phyloP scores from a whole-genome alignment of 495 filamentous ascomycete genomes.

The Aspergillus cristatus region DNA sequence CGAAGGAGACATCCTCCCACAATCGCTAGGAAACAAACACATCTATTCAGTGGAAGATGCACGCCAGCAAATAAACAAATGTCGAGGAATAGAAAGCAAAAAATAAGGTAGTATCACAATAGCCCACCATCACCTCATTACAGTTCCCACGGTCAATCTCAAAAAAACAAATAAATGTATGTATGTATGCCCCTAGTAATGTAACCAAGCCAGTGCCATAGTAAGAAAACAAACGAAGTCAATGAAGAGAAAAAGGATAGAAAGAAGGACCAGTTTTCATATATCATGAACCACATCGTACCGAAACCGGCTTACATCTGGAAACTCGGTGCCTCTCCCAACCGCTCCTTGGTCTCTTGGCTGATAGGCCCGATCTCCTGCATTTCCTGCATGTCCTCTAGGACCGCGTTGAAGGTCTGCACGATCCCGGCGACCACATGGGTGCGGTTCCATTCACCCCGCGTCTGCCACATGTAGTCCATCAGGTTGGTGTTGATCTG shows the following conservation, averaged over 20 bases:
- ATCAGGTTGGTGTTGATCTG: constrained; percentile 86
- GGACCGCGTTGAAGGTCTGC: constrained; percentile 68
- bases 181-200: constrained; percentile 3
- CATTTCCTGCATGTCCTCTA: constrained; percentile 66
- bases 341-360: constrained; percentile 28
- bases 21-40: no score
- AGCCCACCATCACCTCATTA: no score
- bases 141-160: no score
- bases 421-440: constrained; percentile 52
- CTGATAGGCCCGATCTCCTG: constrained; percentile 45
- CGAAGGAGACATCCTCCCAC: no score
- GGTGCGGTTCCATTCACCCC: constrained; percentile 73
- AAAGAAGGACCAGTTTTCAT: no score
- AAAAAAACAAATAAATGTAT: background rate
- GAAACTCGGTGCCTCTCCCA: constrained; percentile 16
- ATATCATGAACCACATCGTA: no score
- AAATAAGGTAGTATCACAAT: no score
- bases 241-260: constrained; percentile 8
- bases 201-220: constrained; percentile 4
- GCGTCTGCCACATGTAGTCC: constrained; percentile 73
- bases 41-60: no score
- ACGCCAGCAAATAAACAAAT: no score
- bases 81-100: no score
- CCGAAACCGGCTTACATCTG: constrained; percentile 5
- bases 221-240: constrained; percentile 5